phyloP scores from a whole-genome alignment of 495 filamentous ascomycete species.

The Podospora pseudoanserina region DNA sequence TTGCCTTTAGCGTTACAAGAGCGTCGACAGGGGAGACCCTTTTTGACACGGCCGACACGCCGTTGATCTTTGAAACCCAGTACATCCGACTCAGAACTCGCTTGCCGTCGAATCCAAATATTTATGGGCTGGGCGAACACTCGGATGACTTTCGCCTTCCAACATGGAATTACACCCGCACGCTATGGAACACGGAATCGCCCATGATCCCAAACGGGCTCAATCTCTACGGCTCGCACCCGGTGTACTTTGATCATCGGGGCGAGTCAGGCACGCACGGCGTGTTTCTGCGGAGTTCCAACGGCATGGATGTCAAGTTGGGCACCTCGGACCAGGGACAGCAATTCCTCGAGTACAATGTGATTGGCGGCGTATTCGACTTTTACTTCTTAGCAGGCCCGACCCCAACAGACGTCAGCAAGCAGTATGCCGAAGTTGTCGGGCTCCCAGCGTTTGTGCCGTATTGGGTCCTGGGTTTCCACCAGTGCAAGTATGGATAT shows the following conservation, averaged over 20 bases:
- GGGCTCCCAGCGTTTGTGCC: slow-evolving; percentile 73
- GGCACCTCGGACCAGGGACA: slow-evolving; percentile 54
- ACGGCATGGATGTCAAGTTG: slow-evolving; percentile 86
- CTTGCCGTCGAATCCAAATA: slow-evolving; percentile 61
- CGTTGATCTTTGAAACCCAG: slow-evolving; percentile 75
- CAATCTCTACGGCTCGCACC: slow-evolving; percentile 82
- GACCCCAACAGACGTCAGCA: slow-evolving; percentile 63
- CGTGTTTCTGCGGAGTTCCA: slow-evolving; percentile 81
- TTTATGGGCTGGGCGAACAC: slow-evolving; percentile 82
- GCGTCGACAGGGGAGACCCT: slow-evolving; percentile 61
- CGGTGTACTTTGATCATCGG: slow-evolving; percentile 81
- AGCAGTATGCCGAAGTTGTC: slow-evolving; percentile 71
- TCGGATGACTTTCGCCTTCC: slow-evolving; percentile 68
- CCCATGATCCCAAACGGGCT: slow-evolving; percentile 48
- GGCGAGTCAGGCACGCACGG: slow-evolving; percentile 65
- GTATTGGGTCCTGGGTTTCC: slow-evolving; percentile 83
- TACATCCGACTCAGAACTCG: slow-evolving; percentile 68
- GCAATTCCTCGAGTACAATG: slow-evolving; percentile 82
- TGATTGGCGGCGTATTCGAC: slow-evolving; percentile 75
- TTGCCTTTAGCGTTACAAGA: slow-evolving; percentile 70
- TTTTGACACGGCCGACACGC: slow-evolving; percentile 69
- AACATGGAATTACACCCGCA: slow-evolving; percentile 69
- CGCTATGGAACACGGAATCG: slow-evolving; percentile 76
- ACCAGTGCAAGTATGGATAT: slow-evolving; percentile 84
- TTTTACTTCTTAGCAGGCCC: slow-evolving; percentile 82